Base-by-base conservation (phyloP, 768 basidiomycete genomes). In the Wakefieldia striispora region DNA sequence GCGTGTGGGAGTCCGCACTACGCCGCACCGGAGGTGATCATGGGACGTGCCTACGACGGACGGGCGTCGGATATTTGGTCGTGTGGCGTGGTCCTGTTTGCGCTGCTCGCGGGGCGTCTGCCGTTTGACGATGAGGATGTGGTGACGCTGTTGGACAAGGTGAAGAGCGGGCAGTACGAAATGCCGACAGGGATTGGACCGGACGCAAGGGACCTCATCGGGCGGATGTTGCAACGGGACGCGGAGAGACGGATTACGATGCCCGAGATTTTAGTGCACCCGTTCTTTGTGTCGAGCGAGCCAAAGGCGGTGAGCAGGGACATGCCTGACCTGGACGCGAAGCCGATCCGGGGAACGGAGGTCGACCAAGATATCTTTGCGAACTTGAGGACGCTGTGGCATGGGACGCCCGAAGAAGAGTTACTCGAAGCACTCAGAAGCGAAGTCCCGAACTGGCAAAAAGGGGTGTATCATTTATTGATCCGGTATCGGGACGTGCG, bases 1-100 rank as follows among this genome's bases (percentile, higher is more conserved):
- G 87, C 88, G 20, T 97, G 95, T 57, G 95, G 95, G 26, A 92
- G 89, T 57, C 94, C 94, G 47, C 95, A 97, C 66, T 97, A 98
- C 51, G 93, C 93, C 16, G 89, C 90, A 12, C 94, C 95, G 1
- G 95, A 97, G 71, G 84, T 97, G 49, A 81, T 95, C 54, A 77
- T 80, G 66, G 92, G 92, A 4, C 74, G 81, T 39, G 79, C 83
- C 4, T 98, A 97, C 67, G 80, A 92, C 59, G 95, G 94, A 8
- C 79, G 84, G 3, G 77, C 81, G n/a, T 84, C 92, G 17, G 95
- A 98, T 69, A 91, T 95, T 64, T 97, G 95, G 95, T 95, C 93
- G 35, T 95, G 94, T 61, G 95, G 95, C 48, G 83, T 98, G 63
- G 93, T 95, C 56, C 78, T 98, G 47, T 92, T 83, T 59, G 91